These are phyloP conservation scores for Kokia cookei DNA, from an alignment of 441 rosid species.

Conservation along the genomic window DNA sequence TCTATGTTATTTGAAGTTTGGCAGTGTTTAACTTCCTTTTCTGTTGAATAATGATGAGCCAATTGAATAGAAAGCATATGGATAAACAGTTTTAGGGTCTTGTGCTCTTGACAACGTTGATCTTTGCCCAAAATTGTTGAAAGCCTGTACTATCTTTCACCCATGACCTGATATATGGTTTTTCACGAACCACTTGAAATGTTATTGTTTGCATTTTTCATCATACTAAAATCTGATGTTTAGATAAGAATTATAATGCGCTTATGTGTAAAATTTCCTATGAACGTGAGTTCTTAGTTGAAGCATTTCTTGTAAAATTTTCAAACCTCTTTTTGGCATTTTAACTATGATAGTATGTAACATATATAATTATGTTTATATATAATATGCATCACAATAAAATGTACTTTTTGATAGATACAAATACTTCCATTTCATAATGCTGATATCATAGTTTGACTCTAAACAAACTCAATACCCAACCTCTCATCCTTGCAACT, in stretches of 20 bases:
- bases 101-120: neutral
- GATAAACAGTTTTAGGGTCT: neutral
- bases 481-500: neutral
- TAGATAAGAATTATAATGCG: neutral
- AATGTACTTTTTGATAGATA: neutral
- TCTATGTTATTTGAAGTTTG: neutral
- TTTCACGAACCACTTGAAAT: neutral
- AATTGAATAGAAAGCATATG: neutral
- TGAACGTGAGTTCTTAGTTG: neutral
- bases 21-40: neutral
- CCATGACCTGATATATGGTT: neutral
- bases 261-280: neutral
- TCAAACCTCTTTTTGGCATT: neutral
- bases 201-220: neutral
- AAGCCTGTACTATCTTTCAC: neutral
- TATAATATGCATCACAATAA: neutral
- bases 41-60: neutral
- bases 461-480: neutral
- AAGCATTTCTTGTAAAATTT: neutral
- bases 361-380: neutral
- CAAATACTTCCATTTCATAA: neutral
- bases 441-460: neutral
- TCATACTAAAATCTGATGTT: neutral
- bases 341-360: neutral
- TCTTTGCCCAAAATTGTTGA: neutral